Evolutionary conservation across 192 early-diverging fungal genomes (phyloP), one percentile per base, ranked within the genome.

Genomic region (Backusella macrospora): DNA sequence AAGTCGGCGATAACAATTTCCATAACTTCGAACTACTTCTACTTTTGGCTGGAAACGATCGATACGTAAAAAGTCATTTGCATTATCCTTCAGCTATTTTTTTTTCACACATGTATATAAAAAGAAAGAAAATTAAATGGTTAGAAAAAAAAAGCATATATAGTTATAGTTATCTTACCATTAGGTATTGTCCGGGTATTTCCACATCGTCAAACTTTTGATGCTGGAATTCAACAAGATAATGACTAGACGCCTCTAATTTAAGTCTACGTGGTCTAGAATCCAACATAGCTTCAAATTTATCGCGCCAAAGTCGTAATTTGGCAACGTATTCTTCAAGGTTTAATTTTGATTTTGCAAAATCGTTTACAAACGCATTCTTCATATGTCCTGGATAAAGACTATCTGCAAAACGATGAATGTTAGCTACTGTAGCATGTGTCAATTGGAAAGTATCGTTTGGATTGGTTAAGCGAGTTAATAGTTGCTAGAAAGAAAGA

Each of bases 161-260:
- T 21, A 18, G 29, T 68, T n/a, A 21, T 45, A 43, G n/a, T 0
- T 34, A 8, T 34, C 18, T 55, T 70, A 70, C 69, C 83, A 93
- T 73, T 77, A 97, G 80, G 77, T 99, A 99, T 79, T 99, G 97
- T 18, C 98, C 98, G 13, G 98, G 98, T 7, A 99, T 90, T 74
- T 99, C 97, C 21, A 99, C 93, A 70, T 99, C 96, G 68, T 98
- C 97, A 79, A 99, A 98, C 80, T 96, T 98, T 76, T 96, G 92
- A 81, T 98, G 95, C 75, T 99, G 96, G 86, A 99, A 99, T 80
- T 99, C 98, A 5, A 94, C 95, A 62, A 99, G 82, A 83, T 96
- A 98, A 62, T 94, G 93, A 52, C 91, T 93, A 76, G 92, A 95
- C 69, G 93, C 86, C 74, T 98, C 95, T 5, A 98, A 84, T 79